Conservation (phyloP, 1,284 basidiomycete species). For the Erythrobasidium hasegawianum region DNA sequence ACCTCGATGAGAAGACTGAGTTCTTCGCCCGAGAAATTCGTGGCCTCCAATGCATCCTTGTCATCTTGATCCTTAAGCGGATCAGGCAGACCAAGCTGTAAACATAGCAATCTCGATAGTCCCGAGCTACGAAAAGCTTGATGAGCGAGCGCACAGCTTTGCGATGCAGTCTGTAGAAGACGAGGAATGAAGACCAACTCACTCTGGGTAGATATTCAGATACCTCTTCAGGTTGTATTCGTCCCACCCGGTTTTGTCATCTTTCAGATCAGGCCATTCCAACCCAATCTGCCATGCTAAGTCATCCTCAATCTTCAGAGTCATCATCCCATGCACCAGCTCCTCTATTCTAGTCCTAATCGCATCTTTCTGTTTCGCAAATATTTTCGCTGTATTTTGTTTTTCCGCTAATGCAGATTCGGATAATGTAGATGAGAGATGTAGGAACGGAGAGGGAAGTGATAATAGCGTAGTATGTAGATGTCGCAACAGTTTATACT, state of each 20-base stretch:
- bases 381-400: conserved; percentile 46
- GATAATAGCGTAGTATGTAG: conserved; percentile 60
- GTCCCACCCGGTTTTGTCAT: conserved; percentile 49
- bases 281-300: conserved; percentile 73
- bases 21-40: conserved; percentile 51
- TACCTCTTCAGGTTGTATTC: conserved; percentile 59
- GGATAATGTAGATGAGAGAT: conserved; percentile 40
- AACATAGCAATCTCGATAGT: conserved; percentile 22
- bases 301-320: conserved; percentile 68
- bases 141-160: no score
- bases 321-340: conserved; percentile 66
- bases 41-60: neutral
- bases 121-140: conserved; percentile 39
- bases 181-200: no score
- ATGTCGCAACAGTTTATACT: conserved; percentile 65
- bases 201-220: conserved; percentile 63
- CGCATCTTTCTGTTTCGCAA: conserved; percentile 54
- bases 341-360: conserved; percentile 63
- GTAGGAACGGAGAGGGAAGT: conserved; percentile 53
- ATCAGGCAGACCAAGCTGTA: conserved; percentile 11
- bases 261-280: conserved; percentile 69
- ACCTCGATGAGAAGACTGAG: conserved; percentile 18
- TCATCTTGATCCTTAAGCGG: conserved; percentile 4
- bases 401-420: conserved; percentile 49
- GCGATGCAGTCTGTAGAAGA: no score